phyloP scores from a whole-genome alignment of 1,284 basidiomycete species.

The Microbotryum violaceum region DNA sequence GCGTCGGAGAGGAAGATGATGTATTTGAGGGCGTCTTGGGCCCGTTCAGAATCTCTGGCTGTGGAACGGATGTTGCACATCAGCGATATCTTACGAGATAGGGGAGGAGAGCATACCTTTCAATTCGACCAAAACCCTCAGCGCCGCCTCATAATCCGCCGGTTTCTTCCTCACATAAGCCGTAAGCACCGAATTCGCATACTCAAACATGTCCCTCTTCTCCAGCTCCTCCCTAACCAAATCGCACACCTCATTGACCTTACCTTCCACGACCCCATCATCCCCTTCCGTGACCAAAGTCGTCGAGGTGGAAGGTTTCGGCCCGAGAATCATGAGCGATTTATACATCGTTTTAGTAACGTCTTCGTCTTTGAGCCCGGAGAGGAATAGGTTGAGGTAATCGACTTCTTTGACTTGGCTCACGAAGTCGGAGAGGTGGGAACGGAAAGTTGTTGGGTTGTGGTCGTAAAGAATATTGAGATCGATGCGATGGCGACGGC shows the following conservation, averaged over 20 bases:
- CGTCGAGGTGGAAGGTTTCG: not conserved
- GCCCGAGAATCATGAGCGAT: not conserved
- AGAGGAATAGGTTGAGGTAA: constrained; percentile 86
- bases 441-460: constrained; percentile 60
- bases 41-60: constrained; percentile 65
- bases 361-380: constrained; percentile 59
- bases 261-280: constrained; percentile 35
- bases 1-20: constrained; percentile 97
- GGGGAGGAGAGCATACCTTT: constrained; percentile 47
- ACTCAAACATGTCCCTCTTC: constrained; percentile 61
- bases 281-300: too few species aligned
- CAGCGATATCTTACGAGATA: too few species aligned
- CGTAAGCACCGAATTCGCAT: constrained; percentile 84
- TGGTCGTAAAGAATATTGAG: constrained; percentile 81
- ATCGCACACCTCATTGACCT: constrained; percentile 69
- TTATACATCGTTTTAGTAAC: constrained; percentile 41
- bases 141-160: constrained; percentile 79
- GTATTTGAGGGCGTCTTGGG: constrained; percentile 96
- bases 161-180: constrained; percentile 87
- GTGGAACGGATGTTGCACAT: not conserved
- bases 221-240: constrained; percentile 67
- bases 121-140: constrained; percentile 67
- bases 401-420: constrained; percentile 83
- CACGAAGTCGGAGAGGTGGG: constrained; percentile 59
- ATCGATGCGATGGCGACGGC: constrained; percentile 88